Conservation (phyloP, 2,329 filamentous ascomycete genomes). For the Tolypocladium ophioglossoides region DNA sequence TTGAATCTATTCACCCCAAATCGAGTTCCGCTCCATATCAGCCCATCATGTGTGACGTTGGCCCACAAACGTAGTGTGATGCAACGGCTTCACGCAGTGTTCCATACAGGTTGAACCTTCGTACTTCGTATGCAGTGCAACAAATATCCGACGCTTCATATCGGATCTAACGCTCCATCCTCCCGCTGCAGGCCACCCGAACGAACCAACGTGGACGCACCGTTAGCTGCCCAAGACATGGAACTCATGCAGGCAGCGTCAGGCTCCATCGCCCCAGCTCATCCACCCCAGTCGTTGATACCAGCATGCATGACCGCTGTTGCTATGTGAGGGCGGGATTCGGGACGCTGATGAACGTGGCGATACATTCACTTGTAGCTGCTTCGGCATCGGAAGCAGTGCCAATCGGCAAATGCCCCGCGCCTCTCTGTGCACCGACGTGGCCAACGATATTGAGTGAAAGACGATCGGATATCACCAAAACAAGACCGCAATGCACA, state of each 20-base stretch:
- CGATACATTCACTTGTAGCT: too few relatives aligned
- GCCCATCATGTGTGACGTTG: neutral
- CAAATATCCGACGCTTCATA: neutral
- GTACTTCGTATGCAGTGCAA: neutral
- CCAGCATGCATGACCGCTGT: too few relatives aligned
- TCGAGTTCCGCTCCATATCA: neutral
- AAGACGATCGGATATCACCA: too few relatives aligned
- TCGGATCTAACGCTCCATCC: neutral
- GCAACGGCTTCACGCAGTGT: neutral
- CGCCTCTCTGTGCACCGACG: too few relatives aligned
- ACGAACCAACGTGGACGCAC: neutral
- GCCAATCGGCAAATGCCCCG: too few relatives aligned
- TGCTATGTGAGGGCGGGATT: too few relatives aligned
- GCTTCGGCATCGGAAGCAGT: too few relatives aligned
- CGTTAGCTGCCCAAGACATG: neutral
- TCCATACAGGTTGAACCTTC: neutral
- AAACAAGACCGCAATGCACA: too few relatives aligned
- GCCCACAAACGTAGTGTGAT: neutral
- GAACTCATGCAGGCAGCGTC: neutral
- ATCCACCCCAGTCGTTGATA: neutral
- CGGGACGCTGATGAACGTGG: too few relatives aligned
- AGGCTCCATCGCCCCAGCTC: neutral
- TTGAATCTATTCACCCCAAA: conserved; percentile 35
- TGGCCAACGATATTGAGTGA: too few relatives aligned
- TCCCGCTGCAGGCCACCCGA: neutral